Evolutionary conservation across 768 basidiomycete genomes (phyloP), one percentile per base, ranked within the genome.

Genomic region (Chalciporus pseudorubinellus): DNA sequence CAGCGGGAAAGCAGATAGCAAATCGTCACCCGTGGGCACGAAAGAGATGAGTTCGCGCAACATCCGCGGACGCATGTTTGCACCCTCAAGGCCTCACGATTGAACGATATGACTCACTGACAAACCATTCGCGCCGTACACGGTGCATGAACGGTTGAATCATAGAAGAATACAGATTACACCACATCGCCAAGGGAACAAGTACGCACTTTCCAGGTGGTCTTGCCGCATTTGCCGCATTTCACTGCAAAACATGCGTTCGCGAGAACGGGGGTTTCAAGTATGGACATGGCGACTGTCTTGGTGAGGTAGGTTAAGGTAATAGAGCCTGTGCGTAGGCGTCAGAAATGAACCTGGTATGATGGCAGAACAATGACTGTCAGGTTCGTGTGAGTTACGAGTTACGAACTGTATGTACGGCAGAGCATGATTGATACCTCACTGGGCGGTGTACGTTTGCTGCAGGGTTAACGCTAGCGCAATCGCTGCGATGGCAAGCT

Each of bases 201-300:
- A 42, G 53, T 48, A 68, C 77, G 62, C 64, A 87, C 87, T 73
- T 64, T 74, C 88, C 87, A 89, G 18, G 83, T 88, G 21, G 71
- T 81, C 76, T 88, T 89, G 44, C 77, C 76, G 66, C 87, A 89
- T 52, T 67, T 72, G 46, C 66, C 68, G 70, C 87, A 89, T 51
- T 75, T 74, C 51, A 84, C 82, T 54, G 68, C 57, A 64, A 68
- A 77, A 72, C 87, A 89, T 52, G 67, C 59, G 62, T 86, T 72
- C 55, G 74, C 76, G 49, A 77, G 81, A 57, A 68, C 58, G 58
- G 63, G 43, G 44, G 33, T 31, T 44, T 61, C 51, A 43, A 50
- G 46, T 26, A 45, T 43, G 44, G 57, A 56, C 68, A 71, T 71
- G 40, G 42, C 40, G 21, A 7, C 49, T 55, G 49, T 56, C 57